Evolutionary conservation across 2,329 filamentous ascomycete species (phyloP), one percentile per base, ranked within the genome.

Genomic region (Exophiala alcalophila): DNA sequence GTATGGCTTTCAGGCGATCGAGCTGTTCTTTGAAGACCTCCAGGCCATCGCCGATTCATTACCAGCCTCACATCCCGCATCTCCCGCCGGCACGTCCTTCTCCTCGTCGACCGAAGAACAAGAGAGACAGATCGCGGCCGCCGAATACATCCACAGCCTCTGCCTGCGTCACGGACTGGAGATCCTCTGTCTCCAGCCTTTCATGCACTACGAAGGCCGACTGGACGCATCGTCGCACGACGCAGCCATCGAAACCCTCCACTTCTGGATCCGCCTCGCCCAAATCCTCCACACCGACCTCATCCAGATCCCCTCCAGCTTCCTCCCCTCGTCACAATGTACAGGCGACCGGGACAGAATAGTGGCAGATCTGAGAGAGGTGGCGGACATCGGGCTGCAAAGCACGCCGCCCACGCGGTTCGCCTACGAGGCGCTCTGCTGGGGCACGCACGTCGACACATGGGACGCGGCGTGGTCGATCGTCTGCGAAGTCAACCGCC

Each of bases 11-110:
- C 63, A 74, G 45, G 84, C 83, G 37, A 77, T 91, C 52, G 86
- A 91, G 61, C 71, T 89, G 14, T 89, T 88, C 68, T 81, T 83
- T 62, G 85, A 91, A 59, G 86, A 91, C 60, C 73, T 91, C 3
- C 68, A 78, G 45, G 78, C 80, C 55, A 58, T 84, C 10, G 78
- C 82, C 52, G 31, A 41, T 4, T 24, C 42, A 5, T 36, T 51
- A 25, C 44, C 32, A n/a, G 6, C 12, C 3, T 46, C 48, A 9
- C 41, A 44, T 27, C 32, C 38, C 4, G 12, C 32, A 11, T 20
- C 15, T 18, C 8, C 41, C 10, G n/a, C 41, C 10, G 38, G 43
- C n/a, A 47, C 45, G 18, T 44, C 43, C 32, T 50, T 49, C 9
- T 10, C 41, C 24, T 9, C 19, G 11, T 49, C 47, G 4, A 50